Evolutionary conservation across 495 filamentous ascomycete genomes (phyloP), one percentile per base, ranked within the genome.

Genomic region (Darksidea phi): DNA sequence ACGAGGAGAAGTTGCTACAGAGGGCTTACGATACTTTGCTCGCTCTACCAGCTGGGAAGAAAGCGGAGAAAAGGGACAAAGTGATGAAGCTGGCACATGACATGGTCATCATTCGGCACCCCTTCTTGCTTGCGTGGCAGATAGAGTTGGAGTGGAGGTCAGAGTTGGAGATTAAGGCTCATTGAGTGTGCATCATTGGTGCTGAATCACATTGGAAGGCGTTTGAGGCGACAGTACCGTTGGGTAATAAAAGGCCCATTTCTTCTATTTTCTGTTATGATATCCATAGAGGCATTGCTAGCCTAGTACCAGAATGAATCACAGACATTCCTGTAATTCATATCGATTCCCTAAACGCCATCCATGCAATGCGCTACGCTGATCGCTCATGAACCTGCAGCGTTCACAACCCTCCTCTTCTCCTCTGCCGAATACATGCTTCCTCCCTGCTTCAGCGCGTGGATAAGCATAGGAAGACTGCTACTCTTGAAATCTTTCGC

Each of bases 101-200:
- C 56, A 91, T 97, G 85, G 93, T 98, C 48, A 92, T 97, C 62
- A 89, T 98, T 70, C 91, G 93, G 63, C 90, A 96, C 70, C 91
- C 91, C 0, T 97, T 88, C 73, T 83, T 87, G 57, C 77, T 95
- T 21, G 94, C 94, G 2, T 98, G 94, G 94, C 85, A 86, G 56
- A 87, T 96, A 61, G 82, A 86, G 26, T 78, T 98, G 41, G 89
- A 97, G 68, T 97, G 94, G 90, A 82, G 87, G 96, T 73, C 54
- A 12, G 55, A 47, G 21, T 10, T 48, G 23, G 53, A 51, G n/a
- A 42, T 55, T 1, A 51, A 54, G 25, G 38, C 41, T 20, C 23
- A 53, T 32, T 61, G 41, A 61, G 36, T 2, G 6, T 17, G 26
- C n/a, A 20, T 18, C 36, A 38, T 47, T 47, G 43, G 43, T 6